phyloP scores from a whole-genome alignment of 2,329 filamentous ascomycete species.

The Colletotrichum spaethianum region DNA sequence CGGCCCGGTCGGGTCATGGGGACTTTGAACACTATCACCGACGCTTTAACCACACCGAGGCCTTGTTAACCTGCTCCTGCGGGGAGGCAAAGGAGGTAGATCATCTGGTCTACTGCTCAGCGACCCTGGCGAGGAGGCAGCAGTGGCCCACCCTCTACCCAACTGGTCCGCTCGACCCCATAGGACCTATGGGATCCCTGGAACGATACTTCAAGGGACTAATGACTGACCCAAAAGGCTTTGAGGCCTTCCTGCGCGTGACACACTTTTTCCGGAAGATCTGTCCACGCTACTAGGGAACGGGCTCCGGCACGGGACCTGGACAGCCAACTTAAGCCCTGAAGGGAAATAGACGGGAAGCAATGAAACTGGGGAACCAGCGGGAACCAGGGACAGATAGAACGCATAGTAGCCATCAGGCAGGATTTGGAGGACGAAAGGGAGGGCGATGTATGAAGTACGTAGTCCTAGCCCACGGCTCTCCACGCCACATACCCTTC shows the following conservation, averaged over 20 bases:
- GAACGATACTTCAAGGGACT: too few relatives aligned
- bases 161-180: too few relatives aligned
- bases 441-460: not conserved
- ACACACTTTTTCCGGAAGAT: not conserved
- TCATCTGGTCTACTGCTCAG: too few relatives aligned
- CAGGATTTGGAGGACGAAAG: not conserved
- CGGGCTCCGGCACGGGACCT: not conserved
- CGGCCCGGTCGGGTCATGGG: too few relatives aligned
- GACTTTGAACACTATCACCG: too few relatives aligned
- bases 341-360: not conserved
- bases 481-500: slow-evolving; percentile 1
- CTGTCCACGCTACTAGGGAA: not conserved
- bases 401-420: not conserved
- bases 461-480: not conserved
- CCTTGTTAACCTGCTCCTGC: too few relatives aligned
- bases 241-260: not conserved
- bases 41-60: too few relatives aligned
- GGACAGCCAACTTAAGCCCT: not conserved
- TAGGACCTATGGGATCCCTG: too few relatives aligned
- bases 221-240: not conserved
- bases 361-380: not conserved
- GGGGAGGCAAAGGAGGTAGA: too few relatives aligned
- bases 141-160: too few relatives aligned
- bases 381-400: not conserved
- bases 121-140: too few relatives aligned